Evolutionary conservation across 164 flowering plant species (phyloP), one percentile per base, ranked within the genome.

Genomic region (Cinnamomum chago): DNA sequence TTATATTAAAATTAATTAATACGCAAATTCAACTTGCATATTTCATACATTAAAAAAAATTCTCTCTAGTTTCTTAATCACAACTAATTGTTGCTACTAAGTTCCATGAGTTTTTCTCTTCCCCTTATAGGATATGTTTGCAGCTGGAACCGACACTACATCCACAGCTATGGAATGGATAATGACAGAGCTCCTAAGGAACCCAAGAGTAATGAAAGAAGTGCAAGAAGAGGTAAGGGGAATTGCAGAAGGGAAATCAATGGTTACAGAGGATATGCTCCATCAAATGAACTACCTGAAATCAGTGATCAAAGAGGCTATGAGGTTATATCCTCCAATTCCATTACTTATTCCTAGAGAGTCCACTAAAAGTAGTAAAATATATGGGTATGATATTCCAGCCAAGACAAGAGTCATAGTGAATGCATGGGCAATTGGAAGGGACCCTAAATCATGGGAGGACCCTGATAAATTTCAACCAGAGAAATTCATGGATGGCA

Each of bases 311-410:
- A 84, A 84, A 60, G 87, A 84, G 78, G 58, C 68, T 14, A 67
- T 84, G 40, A 58, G 87, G 5, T 68, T 85, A 5, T 84, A 85
- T 76, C 84, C 86, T 0, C 78, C 71, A 9, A 68, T 51, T 17
- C 83, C 88, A 24, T 67, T 82, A 15, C 70, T 82, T 0, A 40
- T 79, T 58, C 84, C 88, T 13, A 79, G 82, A 7, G 67, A 83
- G 33, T 68, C 79, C 2, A 65, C 55, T 9, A 76, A 80, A 67
- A 70, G 71, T 1, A 72, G 77, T 64, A 72, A 76, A 2, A 74
- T 84, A 3, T 27, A 27, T 2, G 84, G 82, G 1, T 84, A 73
- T 64, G 62, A 77, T 13, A 69, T 84, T 18, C 83, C 81, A 2
- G 75, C 76, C 9, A 69, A 72, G 5, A 66, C 80, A 11, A 82